Base-by-base conservation (phyloP, 2,329 filamentous ascomycete genomes). In the Cercospora nicotianae region DNA sequence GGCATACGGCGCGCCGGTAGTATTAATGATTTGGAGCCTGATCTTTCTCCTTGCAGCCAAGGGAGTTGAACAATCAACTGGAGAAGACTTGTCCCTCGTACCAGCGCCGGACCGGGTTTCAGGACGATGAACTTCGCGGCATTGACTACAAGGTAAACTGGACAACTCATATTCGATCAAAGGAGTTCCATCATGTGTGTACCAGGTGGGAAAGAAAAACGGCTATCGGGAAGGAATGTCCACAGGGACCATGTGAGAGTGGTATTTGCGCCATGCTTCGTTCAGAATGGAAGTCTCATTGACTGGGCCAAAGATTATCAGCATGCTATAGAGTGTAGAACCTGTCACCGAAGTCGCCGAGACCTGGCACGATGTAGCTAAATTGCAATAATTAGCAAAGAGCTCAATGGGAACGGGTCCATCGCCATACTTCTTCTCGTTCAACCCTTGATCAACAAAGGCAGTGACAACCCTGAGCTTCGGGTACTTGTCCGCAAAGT, bases 271-370 rank as follows among this genome's bases (percentile, higher is more conserved):
- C 36, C 36, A 3, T 42, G 16, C 36, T 42, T 42, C 36, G 16
- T 42, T 42, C 16, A n/a, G 3, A n/a, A 8, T 42, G 36, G 16
- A 42, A n/a, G 16, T 3, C 16, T n/a, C 36, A 1, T 26, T 42
- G 36, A 9, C 33, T 30, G 45, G 9, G 2, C 39, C 16, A 30
- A n/a, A 18, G 39, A 30, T 7, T 23, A 42, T 33, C 16, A 2
- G 42, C 33, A 33, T 12, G 13, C 51, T 64, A 65, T 18, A 97
- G 87, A 65, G 94, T 97, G 80, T 97, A 98, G 81, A 95, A 98
- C 72, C 94, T 87, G 79, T 98, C 94, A 68, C 94, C 94, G 80
- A 98, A 98, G 79, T 98, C 94, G 72, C 94, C 94, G 18, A 98
- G 85, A 30, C 94, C 94, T 30, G 94, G 94, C 64, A 96, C 88